Evolutionary conservation across 176 grass and related monocot species (phyloP), one percentile per base, ranked within the genome.

Genomic region (Oryza glaberrima): DNA sequence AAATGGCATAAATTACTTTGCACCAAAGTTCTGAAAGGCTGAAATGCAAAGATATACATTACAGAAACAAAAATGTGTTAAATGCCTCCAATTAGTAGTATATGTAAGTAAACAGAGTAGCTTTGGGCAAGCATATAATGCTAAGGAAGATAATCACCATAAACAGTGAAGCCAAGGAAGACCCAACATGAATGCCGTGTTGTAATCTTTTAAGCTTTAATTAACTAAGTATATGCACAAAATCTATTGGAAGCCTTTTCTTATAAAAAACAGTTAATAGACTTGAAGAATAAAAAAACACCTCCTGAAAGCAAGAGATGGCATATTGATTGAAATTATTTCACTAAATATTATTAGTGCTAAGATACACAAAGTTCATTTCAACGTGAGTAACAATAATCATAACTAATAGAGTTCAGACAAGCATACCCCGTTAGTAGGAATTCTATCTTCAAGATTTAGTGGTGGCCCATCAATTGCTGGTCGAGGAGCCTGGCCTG

Each of bases 381-480:
- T 23, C 69, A 85, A 81, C 38, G 67, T 25, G 73, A 72, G 13
- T 67, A 76, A 11, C 9, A 9, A 80, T 75, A 4, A 51, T 11
- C 46, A 30, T 75, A 70, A 87, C 54, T 70, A 80, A 85, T 73
- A 78, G 41, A 89, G 75, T 77, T 86, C 41, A 81, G 87, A 77
- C 5, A 89, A 72, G 17, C 87, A 61, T 94, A 99, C 97, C 81
- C 69, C 58, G 77, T 76, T 25, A 51, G 70, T 36, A 81, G 83
- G 7, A 60, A 85, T 89, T 83, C 90, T 96, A 75, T 99, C 92
- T 79, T 96, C 90, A 2, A 86, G 56, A 61, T 63, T 81, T 79
- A 70, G 88, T 64, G 77, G 40, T 44, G 69, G 76, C 5, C 90
- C 87, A 73, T 95, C 92, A 81, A 81, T 65, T 46, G 76, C 69